phyloP scores from a whole-genome alignment of 306 rosid genomes.

The Medicago ruthenica region DNA sequence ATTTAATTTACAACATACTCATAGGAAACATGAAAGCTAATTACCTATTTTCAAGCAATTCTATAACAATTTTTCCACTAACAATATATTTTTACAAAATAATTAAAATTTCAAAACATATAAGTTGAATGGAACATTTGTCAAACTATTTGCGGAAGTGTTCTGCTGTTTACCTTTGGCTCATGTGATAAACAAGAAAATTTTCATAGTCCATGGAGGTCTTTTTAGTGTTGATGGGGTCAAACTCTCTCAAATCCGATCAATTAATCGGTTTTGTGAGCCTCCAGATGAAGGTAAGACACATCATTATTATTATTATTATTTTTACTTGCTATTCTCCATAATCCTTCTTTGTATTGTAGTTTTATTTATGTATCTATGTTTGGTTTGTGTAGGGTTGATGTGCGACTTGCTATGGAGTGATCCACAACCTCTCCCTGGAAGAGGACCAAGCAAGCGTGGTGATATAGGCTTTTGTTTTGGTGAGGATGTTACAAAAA shows the following conservation, averaged over 20 bases:
- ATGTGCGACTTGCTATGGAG: conserved; percentile 99
- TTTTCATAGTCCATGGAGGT: conserved; percentile 97
- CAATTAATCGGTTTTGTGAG: conserved; percentile 94
- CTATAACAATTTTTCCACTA: no score
- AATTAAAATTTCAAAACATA: no score
- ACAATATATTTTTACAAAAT: no score
- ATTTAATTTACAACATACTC: no score
- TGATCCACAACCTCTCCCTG: conserved; percentile 93
- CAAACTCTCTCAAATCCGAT: conserved; percentile 79
- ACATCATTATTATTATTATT: not conserved
- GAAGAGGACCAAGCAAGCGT: conserved; percentile 99
- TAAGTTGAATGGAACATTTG: conserved; percentile 74
- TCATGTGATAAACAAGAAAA: conserved; percentile 83
- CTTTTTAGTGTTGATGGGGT: conserved; percentile 99
- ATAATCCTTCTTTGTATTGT: not conserved
- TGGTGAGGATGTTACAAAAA: conserved; percentile 89
- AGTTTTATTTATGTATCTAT: conserved; percentile 19
- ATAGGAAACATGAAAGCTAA: no score
- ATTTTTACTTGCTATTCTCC: not conserved
- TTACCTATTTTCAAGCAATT: no score
- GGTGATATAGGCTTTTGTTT: conserved; percentile 88
- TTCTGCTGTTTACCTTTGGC: conserved; percentile 94
- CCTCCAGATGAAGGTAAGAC: conserved; percentile 95
- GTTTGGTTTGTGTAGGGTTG: conserved; percentile 63
- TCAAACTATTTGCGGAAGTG: conserved; percentile 95